Conservation (phyloP, 2,329 filamentous ascomycete genomes). For the Fusarium secorum region DNA sequence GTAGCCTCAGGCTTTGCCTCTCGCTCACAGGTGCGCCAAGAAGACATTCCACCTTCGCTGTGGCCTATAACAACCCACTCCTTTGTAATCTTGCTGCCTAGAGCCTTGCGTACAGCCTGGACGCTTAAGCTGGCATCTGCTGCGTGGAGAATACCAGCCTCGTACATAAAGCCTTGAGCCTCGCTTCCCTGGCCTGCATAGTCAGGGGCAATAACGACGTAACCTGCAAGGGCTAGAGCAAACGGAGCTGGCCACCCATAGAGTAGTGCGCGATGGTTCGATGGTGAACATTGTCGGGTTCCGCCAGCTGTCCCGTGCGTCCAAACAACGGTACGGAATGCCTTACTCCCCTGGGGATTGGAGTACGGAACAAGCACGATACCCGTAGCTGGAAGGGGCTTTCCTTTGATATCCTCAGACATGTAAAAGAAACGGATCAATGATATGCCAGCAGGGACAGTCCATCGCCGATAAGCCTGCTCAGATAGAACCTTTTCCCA, state of each 20-base stretch:
- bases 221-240: conserved; percentile 14
- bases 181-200: conserved; percentile 18
- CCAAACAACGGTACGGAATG: conserved; percentile 34
- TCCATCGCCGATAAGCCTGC: not conserved
- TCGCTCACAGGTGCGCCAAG: conserved; percentile 38
- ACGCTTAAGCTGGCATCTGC: conserved; percentile 26
- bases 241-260: conserved; percentile 37
- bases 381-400: not conserved
- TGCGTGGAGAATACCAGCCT: conserved; percentile 29
- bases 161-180: conserved; percentile 32
- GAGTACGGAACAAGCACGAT: not conserved
- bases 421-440: not conserved
- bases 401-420: not conserved
- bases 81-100: conserved; percentile 11
- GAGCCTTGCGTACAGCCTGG: conserved; percentile 20
- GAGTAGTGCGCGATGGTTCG: conserved; percentile 34
- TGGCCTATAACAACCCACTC: conserved; percentile 38
- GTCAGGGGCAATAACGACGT: conserved; percentile 9
- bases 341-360: not conserved
- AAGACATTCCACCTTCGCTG: conserved; percentile 39
- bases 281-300: conserved; percentile 32
- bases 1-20: conserved; percentile 9
- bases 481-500: not conserved
- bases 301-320: conserved; percentile 38
- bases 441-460: not conserved